These are phyloP conservation scores for Suillus subluteus DNA, from an alignment of 768 basidiomycete genomes.

Conservation along the genomic window DNA sequence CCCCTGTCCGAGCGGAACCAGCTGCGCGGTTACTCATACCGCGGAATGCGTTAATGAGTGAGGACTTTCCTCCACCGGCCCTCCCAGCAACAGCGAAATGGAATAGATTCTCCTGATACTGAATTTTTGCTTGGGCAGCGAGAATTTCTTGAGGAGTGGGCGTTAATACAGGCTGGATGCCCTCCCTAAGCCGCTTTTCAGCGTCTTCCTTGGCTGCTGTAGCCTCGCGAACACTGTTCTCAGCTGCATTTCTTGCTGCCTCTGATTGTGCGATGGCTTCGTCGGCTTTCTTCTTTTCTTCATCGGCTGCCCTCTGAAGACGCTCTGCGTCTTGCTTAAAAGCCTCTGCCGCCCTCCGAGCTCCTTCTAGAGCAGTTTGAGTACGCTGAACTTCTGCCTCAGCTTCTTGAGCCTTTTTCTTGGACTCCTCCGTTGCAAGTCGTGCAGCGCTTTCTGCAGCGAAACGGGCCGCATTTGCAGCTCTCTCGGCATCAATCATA, in stretches of 20 bases:
- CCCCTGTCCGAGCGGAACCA: constrained; percentile 27
- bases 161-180: constrained; percentile 20
- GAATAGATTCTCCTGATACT: constrained; percentile 23
- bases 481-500: constrained; percentile 9
- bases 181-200: constrained; percentile 14
- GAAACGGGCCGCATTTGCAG: background rate
- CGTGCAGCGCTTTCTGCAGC: constrained; percentile 4
- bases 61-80: constrained; percentile 34
- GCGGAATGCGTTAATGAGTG: constrained; percentile 33
- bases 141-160: constrained; percentile 21
- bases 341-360: background rate
- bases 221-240: constrained; percentile 4
- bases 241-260: background rate
- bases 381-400: constrained; percentile 2
- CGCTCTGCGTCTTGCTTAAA: constrained; percentile 4
- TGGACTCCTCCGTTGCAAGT: background rate
- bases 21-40: constrained; percentile 22
- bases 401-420: background rate
- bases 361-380: background rate
- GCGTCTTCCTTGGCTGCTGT: constrained; percentile 12
- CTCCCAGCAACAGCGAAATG: constrained; percentile 34
- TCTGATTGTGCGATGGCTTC: constrained; percentile 7
- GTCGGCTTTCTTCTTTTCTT: constrained; percentile 11
- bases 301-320: constrained; percentile 4
- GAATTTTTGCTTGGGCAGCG: constrained; percentile 11